Evolutionary conservation across 108 stramenopile species (phyloP), one percentile per base, ranked within the genome.

Genomic region (Pseudonitzschia multistriata): DNA sequence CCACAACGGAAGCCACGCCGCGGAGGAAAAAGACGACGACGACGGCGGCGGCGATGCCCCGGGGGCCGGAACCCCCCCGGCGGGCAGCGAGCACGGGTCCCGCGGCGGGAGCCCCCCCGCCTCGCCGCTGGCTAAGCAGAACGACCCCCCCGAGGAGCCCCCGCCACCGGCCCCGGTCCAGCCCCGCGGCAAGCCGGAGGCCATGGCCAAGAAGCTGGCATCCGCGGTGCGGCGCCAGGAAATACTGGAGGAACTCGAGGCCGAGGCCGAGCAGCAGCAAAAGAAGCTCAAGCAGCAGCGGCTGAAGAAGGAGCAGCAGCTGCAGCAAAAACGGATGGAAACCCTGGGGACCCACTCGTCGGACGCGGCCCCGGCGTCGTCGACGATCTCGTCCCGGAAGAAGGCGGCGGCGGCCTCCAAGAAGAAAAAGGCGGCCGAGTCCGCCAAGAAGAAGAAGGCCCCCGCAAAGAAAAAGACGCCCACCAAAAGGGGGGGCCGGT

Each of bases 111-210:
- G 34, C 34, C 45, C 3, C 5, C 11, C 1, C 25, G 3, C 36
- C 11, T 36, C 45, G 5, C 28, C 65, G 47, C 49, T 24, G 45
- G 11, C 47, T 17, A 17, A 17, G 13, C 42, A 1, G 42, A 13
- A 42, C 15, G 10, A 49, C 3, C 15, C 40, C 5, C 47, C 24
- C 1, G 39, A 66, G 40, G 42, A 27, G 2, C 11, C 39, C 22
- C 65, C 27, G 40, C 65, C 42, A 25, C 8, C n/a, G 52, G n/a
- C 67, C 14, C 42, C 6, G 49, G 52, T 28, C 25, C 67, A 31
- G 25, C 70, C 79, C n/a, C 49, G 83, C 49, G 83, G 83, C 30
- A 84, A 84, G 47, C 83, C 83, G 6, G 83, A 80, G 62, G 83
- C 83, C 67, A 78, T 84, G 76, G 77, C 83, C 25, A 73, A 71